Conservation (phyloP, 768 basidiomycete genomes). For the Rhodotorula sphaerocarpa region DNA sequence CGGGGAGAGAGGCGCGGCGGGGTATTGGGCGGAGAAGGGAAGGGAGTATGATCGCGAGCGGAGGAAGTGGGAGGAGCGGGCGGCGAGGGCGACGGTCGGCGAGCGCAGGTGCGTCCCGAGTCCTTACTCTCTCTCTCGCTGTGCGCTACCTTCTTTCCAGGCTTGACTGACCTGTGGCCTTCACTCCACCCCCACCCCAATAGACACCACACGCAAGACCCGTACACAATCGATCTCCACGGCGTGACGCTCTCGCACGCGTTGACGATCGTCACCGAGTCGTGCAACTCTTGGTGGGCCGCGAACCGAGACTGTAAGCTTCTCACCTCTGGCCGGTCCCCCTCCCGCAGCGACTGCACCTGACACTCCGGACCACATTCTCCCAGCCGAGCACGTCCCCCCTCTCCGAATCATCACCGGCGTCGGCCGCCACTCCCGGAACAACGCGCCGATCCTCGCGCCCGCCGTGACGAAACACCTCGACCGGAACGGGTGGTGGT, state of each 20-base stretch:
- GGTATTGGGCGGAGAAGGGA: slow-evolving; percentile 44
- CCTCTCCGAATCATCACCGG: slow-evolving; percentile 38
- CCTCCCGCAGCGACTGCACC: not conserved
- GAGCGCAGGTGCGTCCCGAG: slow-evolving; percentile 37
- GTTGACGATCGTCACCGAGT: slow-evolving; percentile 34
- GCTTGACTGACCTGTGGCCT: not conserved
- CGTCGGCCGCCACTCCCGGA: slow-evolving; percentile 35
- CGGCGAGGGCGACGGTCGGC: slow-evolving; percentile 42
- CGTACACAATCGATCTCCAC: slow-evolving; percentile 35
- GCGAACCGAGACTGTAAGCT: slow-evolving; percentile 11
- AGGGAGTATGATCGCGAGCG: slow-evolving; percentile 39
- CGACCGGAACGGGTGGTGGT: slow-evolving; percentile 36
- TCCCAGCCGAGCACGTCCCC: slow-evolving; percentile 10
- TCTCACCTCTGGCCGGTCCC: not conserved
- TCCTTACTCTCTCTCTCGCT: not conserved
- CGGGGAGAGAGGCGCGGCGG: slow-evolving; percentile 40
- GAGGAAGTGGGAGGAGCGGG: slow-evolving; percentile 43
- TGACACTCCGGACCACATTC: not conserved
- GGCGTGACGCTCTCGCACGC: slow-evolving; percentile 35
- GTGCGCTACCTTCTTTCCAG: not conserved
- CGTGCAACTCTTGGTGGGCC: slow-evolving; percentile 33
- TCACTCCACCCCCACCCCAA: not conserved
- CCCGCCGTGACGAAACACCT: slow-evolving; percentile 37
- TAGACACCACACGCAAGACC: slow-evolving; percentile 8
- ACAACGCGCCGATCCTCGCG: slow-evolving; percentile 29